These are phyloP conservation scores for Lodderomyces theae DNA, from an alignment of 1,139 yeast species.

Conservation along the genomic window DNA sequence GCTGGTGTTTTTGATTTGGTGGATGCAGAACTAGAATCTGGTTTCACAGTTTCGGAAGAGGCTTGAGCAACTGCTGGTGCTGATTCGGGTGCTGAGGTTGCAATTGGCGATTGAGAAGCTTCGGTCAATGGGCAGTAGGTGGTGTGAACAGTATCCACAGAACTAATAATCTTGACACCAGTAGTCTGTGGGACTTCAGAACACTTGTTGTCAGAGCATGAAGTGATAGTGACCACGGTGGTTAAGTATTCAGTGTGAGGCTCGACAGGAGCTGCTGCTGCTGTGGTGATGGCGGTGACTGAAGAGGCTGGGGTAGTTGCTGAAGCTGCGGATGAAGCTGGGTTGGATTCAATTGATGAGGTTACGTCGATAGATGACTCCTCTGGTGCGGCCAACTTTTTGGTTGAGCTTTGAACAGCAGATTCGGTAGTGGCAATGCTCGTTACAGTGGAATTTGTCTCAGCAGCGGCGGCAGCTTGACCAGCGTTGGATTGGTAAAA, in stretches of 20 bases:
- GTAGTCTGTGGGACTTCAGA: constrained; percentile 31
- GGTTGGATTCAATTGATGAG: constrained; percentile 21
- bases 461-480: background rate
- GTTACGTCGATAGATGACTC: constrained; percentile 15
- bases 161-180: constrained; percentile 34
- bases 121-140: constrained; percentile 21
- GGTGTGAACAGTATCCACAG: constrained; percentile 20
- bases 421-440: background rate
- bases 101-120: constrained; percentile 1
- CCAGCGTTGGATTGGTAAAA: constrained; percentile 7
- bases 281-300: constrained; percentile 8
- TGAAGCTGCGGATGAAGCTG: constrained; percentile 11
- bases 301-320: too few species aligned
- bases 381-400: constrained; percentile 27
- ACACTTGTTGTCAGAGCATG: constrained; percentile 28
- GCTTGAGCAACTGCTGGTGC: background rate
- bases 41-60: background rate
- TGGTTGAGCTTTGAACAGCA: background rate
- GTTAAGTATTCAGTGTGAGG: constrained; percentile 12
- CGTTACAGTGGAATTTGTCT: background rate
- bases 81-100: constrained; percentile 2
- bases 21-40: background rate
- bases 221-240: constrained; percentile 20
- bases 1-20: constrained; percentile 1
- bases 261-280: constrained; percentile 9